Base-by-base conservation (phyloP, 805 yeast genomes). In the Scheffersomyces lignosus region DNA sequence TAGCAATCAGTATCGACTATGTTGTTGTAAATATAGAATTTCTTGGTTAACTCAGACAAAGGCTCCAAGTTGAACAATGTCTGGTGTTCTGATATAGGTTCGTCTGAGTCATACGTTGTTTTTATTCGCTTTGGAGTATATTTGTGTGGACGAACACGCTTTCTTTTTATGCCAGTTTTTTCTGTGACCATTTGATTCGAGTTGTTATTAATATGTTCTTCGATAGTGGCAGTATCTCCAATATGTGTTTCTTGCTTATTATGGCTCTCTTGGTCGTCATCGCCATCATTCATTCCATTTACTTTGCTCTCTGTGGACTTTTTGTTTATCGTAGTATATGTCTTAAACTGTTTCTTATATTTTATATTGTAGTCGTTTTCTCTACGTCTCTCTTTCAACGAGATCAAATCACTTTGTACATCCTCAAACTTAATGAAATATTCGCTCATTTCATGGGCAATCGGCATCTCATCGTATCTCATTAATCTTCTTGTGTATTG, bases 371-470 rank as follows among this genome's bases (percentile, higher is more conserved):
- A 22, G 29, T 44, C 45, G 17, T 38, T 36, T 3, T 18, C 15
- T 9, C 34, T 31, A 3, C 34, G 12, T 5, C 37, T 38, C 27
- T 62, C 69, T 18, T 46, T 48, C 10, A 36, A 37, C 5, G 48
- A 40, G 8, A 66, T 42, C 29, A 44, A 27, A 9, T 44, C 44
- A 33, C 66, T 55, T 32, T 70, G 69, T 2, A 45, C 45, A 22
- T 75, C 74, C 45, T 80, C 86, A 43, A 72, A 50, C 4, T 55
- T 50, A 1, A 73, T 48, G 38, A 64, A 71, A 14, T 52, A 52
- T 5, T 64, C 64, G 41, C 74, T 71, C 62, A 80, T 64, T 46
- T 80, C 86, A 40, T 63, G 56, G 1, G 81, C 75, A 3, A 65
- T 62, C 1, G 85, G 84, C 7, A 80, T 55, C 9, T 75, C 73